Conservation (phyloP, 768 basidiomycete genomes). For the Chalciporus pseudorubinellus region DNA sequence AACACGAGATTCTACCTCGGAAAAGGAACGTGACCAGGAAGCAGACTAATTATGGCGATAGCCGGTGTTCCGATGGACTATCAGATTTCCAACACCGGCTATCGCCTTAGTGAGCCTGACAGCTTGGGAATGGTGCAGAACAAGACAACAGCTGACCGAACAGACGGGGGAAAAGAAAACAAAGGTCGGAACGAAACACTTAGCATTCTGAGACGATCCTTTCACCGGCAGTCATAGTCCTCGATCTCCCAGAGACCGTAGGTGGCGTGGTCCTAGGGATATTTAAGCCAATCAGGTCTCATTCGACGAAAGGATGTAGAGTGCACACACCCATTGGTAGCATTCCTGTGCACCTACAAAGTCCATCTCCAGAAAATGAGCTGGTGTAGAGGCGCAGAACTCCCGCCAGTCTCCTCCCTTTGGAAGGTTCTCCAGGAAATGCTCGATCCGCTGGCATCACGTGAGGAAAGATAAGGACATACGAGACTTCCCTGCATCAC, state of each 20-base stretch:
- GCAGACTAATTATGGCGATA: too few relatives aligned
- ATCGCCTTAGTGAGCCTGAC: too few relatives aligned
- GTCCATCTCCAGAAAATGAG: conserved; percentile 22
- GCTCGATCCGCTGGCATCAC: conserved; percentile 25
- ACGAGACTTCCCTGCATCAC: neutral
- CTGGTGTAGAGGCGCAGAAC: conserved; percentile 35
- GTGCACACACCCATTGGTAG: conserved; percentile 13
- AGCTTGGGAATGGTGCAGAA: too few relatives aligned
- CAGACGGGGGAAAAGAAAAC: too few relatives aligned
- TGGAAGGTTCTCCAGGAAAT: conserved; percentile 30
- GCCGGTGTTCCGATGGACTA: too few relatives aligned
- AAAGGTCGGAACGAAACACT: too few relatives aligned
- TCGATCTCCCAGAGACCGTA: conserved; percentile 28
- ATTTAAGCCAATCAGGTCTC: neutral
- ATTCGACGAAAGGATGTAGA: too few relatives aligned
- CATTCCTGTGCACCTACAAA: conserved; percentile 26
- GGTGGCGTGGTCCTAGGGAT: conserved; percentile 15
- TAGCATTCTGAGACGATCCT: too few relatives aligned
- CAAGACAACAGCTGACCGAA: too few relatives aligned
- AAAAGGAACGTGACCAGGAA: too few relatives aligned
- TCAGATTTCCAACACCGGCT: too few relatives aligned
- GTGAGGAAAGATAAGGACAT: neutral
- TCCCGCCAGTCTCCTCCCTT: conserved; percentile 27
- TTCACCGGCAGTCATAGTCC: conserved; percentile 12
- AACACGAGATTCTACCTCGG: too few relatives aligned